Evolutionary conservation across 768 basidiomycete genomes (phyloP).

Genomic region (Dendrothele bispora): DNA sequence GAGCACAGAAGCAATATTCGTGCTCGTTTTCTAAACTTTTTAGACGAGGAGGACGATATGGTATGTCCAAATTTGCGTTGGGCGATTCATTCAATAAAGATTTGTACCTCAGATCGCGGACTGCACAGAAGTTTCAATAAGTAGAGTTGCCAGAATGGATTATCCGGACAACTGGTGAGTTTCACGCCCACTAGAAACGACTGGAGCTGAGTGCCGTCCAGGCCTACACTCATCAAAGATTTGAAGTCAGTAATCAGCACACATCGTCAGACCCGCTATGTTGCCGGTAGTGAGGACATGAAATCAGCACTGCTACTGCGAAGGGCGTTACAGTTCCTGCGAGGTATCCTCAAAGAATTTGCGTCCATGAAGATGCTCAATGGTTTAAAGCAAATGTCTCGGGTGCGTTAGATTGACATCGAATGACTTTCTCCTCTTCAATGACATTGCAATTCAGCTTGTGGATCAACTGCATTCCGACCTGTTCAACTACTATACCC

Average conservation of each 20-base stretch:
- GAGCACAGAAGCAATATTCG: slow-evolving; percentile 70
- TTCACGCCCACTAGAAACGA: not conserved
- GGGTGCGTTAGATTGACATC: slow-evolving; percentile 38
- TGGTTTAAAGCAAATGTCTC: slow-evolving; percentile 65
- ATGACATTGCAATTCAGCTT: slow-evolving; percentile 38
- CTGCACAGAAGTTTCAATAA: slow-evolving; percentile 72
- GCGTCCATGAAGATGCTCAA: slow-evolving; percentile 66
- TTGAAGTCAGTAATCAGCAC: slow-evolving; percentile 57
- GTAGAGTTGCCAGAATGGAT: slow-evolving; percentile 78
- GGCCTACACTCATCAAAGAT: slow-evolving; percentile 59
- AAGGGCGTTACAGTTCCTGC: slow-evolving; percentile 63
- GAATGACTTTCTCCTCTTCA: slow-evolving; percentile 1
- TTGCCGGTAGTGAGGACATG: slow-evolving; percentile 38
- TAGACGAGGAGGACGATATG: slow-evolving; percentile 78
- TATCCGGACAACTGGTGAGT: slow-evolving; percentile 72
- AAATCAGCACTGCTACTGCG: slow-evolving; percentile 50
- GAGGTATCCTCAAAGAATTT: slow-evolving; percentile 70
- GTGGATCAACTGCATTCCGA: slow-evolving; percentile 50
- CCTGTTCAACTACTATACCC: slow-evolving; percentile 64
- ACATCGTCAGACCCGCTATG: slow-evolving; percentile 51
- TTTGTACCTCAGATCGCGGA: slow-evolving; percentile 63
- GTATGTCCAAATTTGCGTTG: slow-evolving; percentile 38
- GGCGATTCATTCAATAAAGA: not conserved
- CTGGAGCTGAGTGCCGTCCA: slow-evolving; percentile 21
- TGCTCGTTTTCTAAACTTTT: slow-evolving; percentile 57